Percentiles rank a stretch among this genome's conserved stretches.
phyloP scores from a whole-genome alignment of 176 grass and related monocot species.

The Pontederia crassipes region DNA sequence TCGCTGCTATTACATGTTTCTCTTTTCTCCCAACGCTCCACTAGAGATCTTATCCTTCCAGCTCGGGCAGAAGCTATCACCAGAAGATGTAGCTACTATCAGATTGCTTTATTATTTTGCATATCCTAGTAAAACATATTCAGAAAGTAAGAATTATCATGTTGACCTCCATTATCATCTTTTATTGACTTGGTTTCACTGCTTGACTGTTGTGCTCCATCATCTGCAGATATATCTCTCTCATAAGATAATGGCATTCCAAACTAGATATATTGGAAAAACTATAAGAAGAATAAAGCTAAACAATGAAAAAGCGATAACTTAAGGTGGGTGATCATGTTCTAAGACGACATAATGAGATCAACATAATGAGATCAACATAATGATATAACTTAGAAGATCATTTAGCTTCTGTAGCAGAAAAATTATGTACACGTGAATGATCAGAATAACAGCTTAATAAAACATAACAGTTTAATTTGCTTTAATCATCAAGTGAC shows the following conservation, averaged over 20 bases:
- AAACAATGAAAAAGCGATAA: too few relatives aligned
- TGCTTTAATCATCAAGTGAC: too few relatives aligned
- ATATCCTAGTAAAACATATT: background rate
- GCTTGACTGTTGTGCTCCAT: slow-evolving; percentile 58
- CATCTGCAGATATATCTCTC: slow-evolving; percentile 26
- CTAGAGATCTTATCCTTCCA: slow-evolving; percentile 84
- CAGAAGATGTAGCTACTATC: slow-evolving; percentile 19
- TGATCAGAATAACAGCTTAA: too few relatives aligned
- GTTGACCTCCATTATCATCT: slow-evolving; percentile 88
- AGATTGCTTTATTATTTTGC: slow-evolving; percentile 13
- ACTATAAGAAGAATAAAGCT: background rate
- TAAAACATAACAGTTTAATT: too few relatives aligned
- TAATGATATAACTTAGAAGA: too few relatives aligned
- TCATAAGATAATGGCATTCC: background rate
- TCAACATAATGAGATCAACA: too few relatives aligned
- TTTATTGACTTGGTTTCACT: slow-evolving; percentile 46
- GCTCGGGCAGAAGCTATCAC: slow-evolving; percentile 79
- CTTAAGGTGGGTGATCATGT: too few relatives aligned
- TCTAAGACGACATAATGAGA: too few relatives aligned
- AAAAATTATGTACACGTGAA: too few relatives aligned
- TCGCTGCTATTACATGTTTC: slow-evolving; percentile 43
- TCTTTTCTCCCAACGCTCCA: slow-evolving; percentile 83
- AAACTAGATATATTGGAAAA: background rate
- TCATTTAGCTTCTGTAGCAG: too few relatives aligned
- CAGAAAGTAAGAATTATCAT: background rate